phyloP scores from a whole-genome alignment of 257 asterid species.

The Nicotiana attenuata region DNA sequence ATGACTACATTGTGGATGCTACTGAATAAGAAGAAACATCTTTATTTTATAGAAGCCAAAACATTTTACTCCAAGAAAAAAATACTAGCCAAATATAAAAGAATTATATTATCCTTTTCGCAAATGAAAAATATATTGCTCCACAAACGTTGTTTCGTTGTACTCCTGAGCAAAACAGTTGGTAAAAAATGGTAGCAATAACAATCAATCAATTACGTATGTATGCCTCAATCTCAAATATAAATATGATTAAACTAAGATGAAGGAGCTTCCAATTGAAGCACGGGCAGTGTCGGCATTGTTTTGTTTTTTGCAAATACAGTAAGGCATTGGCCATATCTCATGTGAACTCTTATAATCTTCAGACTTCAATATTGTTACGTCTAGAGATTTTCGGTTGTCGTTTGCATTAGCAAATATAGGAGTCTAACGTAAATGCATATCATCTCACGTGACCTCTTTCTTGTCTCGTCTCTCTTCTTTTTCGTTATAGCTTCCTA shows the following conservation, averaged over 20 bases:
- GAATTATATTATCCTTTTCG: no score
- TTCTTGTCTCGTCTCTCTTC: neutral
- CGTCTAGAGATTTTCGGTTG: neutral
- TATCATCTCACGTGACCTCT: neutral
- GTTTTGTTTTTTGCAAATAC: neutral
- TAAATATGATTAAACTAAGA: neutral
- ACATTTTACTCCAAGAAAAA: no score
- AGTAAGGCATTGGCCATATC: neutral
- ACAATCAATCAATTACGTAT: no score
- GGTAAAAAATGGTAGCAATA: neutral
- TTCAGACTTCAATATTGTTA: neutral
- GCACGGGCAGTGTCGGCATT: conserved; percentile 4
- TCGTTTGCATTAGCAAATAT: neutral
- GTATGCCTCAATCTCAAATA: no score
- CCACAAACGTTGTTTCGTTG: neutral
- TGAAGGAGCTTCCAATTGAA: neutral
- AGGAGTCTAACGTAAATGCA: neutral
- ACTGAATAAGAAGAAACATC: no score
- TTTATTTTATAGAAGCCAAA: no score
- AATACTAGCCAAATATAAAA: no score
- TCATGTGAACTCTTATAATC: neutral
- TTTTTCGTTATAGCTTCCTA: neutral
- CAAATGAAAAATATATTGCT: no score
- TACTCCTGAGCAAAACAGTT: neutral
- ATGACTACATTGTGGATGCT: no score